phyloP scores from a whole-genome alignment of 2,329 filamentous ascomycete genomes.

The Exophiala sp. region DNA sequence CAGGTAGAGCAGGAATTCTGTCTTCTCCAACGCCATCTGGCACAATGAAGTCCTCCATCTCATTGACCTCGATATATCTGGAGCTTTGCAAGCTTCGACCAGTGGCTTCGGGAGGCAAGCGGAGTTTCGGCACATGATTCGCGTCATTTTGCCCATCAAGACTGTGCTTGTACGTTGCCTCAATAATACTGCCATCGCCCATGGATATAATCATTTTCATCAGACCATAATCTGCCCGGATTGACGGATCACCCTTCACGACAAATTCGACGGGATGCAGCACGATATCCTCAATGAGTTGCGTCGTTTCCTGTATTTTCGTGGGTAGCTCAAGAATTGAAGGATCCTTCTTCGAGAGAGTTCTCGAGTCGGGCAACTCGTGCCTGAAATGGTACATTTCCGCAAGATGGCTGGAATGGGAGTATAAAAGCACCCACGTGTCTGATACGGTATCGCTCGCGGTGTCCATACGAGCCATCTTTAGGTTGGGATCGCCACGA shows the following conservation, averaged over 20 bases:
- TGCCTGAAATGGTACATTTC: conserved; percentile 32
- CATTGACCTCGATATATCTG: conserved; percentile 15
- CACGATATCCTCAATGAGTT: conserved; percentile 3
- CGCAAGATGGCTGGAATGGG: conserved; percentile 36
- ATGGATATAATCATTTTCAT: conserved; percentile 10
- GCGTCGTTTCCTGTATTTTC: background rate
- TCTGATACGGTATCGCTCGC: conserved; percentile 35
- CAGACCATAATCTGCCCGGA: background rate
- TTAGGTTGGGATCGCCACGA: conserved; percentile 53
- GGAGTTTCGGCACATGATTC: background rate
- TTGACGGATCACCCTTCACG: background rate
- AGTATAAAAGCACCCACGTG: conserved; percentile 40
- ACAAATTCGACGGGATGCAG: conserved; percentile 8
- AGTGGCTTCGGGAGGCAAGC: background rate
- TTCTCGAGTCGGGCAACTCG: background rate
- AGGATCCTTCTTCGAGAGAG: conserved; percentile 9
- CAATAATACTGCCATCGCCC: conserved; percentile 7
- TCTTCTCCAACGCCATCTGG: conserved; percentile 1
- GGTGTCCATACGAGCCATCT: conserved; percentile 35
- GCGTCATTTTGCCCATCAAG: background rate
- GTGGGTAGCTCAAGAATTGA: conserved; percentile 16
- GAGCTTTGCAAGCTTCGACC: conserved; percentile 5
- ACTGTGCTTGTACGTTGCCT: conserved; percentile 12
- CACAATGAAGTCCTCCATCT: conserved; percentile 18
- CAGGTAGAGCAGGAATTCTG: no score